Conservation (phyloP, 148 eudicot genomes). For the Fagopyrum esculentum region DNA sequence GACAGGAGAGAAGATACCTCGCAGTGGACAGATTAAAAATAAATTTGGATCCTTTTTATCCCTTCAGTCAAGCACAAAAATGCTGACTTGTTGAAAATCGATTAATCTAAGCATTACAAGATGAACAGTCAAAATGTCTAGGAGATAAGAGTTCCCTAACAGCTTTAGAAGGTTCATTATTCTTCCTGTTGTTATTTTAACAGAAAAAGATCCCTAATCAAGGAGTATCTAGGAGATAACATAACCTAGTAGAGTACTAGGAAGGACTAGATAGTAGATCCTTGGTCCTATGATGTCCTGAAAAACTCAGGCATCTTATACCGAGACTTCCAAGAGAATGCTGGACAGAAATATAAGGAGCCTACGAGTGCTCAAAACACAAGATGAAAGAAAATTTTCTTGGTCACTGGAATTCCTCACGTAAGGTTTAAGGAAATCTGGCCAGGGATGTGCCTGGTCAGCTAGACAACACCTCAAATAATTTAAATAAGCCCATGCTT, state of each 20-base stretch:
- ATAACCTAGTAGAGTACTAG: neutral
- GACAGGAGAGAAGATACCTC: neutral
- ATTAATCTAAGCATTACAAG: neutral
- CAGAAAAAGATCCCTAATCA: neutral
- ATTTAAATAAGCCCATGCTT: neutral
- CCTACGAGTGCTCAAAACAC: neutral
- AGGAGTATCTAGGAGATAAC: neutral
- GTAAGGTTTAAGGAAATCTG: neutral
- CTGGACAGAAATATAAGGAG: neutral
- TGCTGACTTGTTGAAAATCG: too few relatives aligned
- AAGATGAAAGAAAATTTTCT: neutral
- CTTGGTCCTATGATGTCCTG: neutral
- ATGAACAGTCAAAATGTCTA: neutral
- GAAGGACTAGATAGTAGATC: neutral
- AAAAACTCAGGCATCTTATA: neutral
- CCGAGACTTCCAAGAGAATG: neutral
- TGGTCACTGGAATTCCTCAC: neutral
- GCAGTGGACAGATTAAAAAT: neutral
- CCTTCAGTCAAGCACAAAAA: neutral
- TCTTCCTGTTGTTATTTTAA: neutral
- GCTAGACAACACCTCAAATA: neutral
- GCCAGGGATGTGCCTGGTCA: neutral
- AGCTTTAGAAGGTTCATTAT: neutral
- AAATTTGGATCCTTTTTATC: neutral
- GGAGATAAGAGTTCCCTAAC: neutral